Conservation (phyloP, 306 rosid species). For the Canavalia gladiata region DNA sequence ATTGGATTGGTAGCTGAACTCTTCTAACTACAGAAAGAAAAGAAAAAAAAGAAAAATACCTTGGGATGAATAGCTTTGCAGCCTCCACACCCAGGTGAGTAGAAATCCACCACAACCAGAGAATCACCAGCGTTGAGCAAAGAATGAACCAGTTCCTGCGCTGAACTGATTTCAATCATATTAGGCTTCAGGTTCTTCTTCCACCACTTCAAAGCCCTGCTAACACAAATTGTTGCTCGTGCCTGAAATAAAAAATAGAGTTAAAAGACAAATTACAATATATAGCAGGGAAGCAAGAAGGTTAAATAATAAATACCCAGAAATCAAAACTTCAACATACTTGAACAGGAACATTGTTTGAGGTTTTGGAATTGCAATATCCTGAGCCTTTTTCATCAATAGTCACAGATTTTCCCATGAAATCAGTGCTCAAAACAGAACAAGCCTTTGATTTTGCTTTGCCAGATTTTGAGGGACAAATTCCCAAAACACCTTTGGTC, state of each 20-base stretch:
- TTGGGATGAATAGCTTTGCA: slow-evolving; percentile 92
- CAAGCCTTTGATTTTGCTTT: slow-evolving; percentile 44
- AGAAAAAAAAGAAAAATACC: slow-evolving; percentile 44
- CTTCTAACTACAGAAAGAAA: not conserved
- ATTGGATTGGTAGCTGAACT: not conserved
- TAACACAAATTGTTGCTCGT: slow-evolving; percentile 64
- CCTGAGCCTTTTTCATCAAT: slow-evolving; percentile 47
- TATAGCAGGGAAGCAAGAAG: not conserved
- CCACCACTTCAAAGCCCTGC: slow-evolving; percentile 82
- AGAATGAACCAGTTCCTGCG: slow-evolving; percentile 68
- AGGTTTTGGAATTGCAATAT: slow-evolving; percentile 48
- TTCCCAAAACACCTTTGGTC: slow-evolving; percentile 48
- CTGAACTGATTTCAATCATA: slow-evolving; percentile 81
- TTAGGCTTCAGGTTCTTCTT: slow-evolving; percentile 70
- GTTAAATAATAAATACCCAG: slow-evolving; percentile 8
- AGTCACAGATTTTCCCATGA: slow-evolving; percentile 55
- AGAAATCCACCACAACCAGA: slow-evolving; percentile 79
- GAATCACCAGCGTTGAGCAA: slow-evolving; percentile 79
- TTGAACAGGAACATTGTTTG: slow-evolving; percentile 48
- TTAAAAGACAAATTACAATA: not conserved
- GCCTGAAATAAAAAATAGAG: slow-evolving; percentile 54
- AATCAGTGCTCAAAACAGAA: slow-evolving; percentile 51
- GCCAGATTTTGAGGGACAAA: slow-evolving; percentile 40
- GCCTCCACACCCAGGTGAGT: slow-evolving; percentile 95
- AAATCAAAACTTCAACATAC: slow-evolving; percentile 54